Evolutionary conservation across 2,329 filamentous ascomycete species (phyloP), one percentile per base, ranked within the genome.

Genomic region (Rhynchosporium agropyri): DNA sequence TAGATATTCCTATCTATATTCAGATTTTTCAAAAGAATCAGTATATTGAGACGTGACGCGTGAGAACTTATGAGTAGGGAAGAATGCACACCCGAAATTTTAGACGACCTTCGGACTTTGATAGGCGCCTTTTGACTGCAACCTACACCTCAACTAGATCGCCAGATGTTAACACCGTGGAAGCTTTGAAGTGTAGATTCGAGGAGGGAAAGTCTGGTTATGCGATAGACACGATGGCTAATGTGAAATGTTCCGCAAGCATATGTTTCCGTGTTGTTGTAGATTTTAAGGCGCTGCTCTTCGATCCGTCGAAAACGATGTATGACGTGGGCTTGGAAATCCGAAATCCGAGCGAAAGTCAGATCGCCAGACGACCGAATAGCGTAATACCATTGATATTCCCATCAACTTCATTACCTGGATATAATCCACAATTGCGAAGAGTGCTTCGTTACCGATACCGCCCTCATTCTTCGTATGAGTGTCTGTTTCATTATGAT

Each of bases 361-460:
- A 84, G 71, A 13, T 87, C 84, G 0, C 76, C 76, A 0, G 71
- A 69, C 1, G 76, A 78, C 9, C 81, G 79, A 28, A 87, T 80
- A 0, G 81, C 84, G 63, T 85, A 87, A 73, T 88, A 84, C 51
- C 88, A 73, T 36, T 78, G 75, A 46, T 78, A 79, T 58, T 79
- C 77, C 70, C 75, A 79, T 67, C 84, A 20, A 20, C 20, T 20
- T 76, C 62, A 80, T 79, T 3, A 67, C 33, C n/a, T 74, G 72
- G 61, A 79, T 77, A 1, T 15, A 57, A 55, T 80, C 74, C 2
- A 84, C 70, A 29, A 83, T 74, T 1, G 77, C 69, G n/a, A 89
- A 68, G 65, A 89, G 89, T 0, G 86, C 86, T 1, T 86, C 89
- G 65, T 89, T 81, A 0, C 86, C 86, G 42, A 89, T 83, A 0